Base-by-base conservation (phyloP, 768 basidiomycete genomes). In the Termitomyces heimii region DNA sequence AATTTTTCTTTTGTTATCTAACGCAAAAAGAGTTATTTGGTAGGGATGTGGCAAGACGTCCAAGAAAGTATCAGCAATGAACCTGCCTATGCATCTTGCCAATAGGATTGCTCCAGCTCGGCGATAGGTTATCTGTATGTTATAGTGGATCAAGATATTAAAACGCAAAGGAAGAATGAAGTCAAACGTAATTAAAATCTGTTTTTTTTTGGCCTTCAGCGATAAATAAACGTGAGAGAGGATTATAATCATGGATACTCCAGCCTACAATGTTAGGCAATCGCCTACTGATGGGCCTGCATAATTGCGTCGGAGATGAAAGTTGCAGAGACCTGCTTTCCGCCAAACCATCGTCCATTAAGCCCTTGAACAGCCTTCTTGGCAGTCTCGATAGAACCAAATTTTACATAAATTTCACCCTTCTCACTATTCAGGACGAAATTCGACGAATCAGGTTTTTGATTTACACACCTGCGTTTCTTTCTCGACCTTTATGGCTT, bases 331-430 rank as follows among this genome's bases (percentile, higher is more conserved):
- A 97, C 83, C 73, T 90, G 88, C 72, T 87, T 87, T 59, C 94
- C 94, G 59, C 93, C 94, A 67, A 99, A 99, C 91, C 93, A 98
- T 59, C 97, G 89, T 53, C 94, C 93, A 64, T 97, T 94, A 54
- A 99, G 82, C 65, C 93, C 92, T 71, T 91, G 84, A 46, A 97
- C 75, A 39, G 95, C 92, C 57, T 86, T 82, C 68, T 86, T 88
- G 32, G 97, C 92, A 12, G 83, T 77, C 2, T 92, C 92, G 58
- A 94, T 75, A 26, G 79, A 70, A 57, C 83, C 82, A 66, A 98
- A 98, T 73, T 96, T 93, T 70, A 98, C 80, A 71, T 97, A 98
- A 49, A 99, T 97, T 73, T 99, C 94, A 66, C 97, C 96, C 93
- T 98, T 66, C 13, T 28, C 13, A 48, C 31, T 9, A 18, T n/a